These are phyloP conservation scores for Thielaviopsis punctulata DNA, from an alignment of 2,329 filamentous ascomycete species.

Conservation along the genomic window DNA sequence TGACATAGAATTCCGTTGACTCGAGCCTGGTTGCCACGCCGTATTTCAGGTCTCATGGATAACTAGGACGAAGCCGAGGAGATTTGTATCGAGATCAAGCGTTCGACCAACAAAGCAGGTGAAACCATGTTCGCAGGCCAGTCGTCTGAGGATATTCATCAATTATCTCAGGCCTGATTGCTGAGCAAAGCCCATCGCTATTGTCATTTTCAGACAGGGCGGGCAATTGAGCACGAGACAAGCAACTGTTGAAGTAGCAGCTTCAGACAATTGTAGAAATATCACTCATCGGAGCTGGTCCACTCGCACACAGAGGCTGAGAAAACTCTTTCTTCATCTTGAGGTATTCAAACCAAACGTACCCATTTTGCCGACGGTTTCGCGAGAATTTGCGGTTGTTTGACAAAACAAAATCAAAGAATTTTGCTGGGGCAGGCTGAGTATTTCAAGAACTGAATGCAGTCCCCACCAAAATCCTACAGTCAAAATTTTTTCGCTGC, in stretches of 20 bases:
- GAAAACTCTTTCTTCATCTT: constrained; percentile 13
- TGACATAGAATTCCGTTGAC: constrained; percentile 12
- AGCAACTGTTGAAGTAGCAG: neutral
- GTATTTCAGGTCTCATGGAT: constrained; percentile 8
- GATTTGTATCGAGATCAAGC: constrained; percentile 1
- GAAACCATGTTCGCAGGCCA: constrained; percentile 12
- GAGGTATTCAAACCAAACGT: constrained; percentile 10
- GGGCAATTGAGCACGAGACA: neutral
- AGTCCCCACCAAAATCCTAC: neutral
- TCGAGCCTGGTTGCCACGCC: constrained; percentile 11
- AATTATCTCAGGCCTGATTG: neutral
- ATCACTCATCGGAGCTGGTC: constrained; percentile 16
- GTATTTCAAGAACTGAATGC: neutral
- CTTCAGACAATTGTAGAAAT: neutral
- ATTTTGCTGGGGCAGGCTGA: neutral
- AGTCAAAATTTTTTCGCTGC: constrained; percentile 2
- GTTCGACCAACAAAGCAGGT: constrained; percentile 5
- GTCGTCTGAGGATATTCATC: neutral
- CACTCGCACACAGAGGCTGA: constrained; percentile 35
- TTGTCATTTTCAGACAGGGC: neutral
- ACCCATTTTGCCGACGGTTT: constrained; percentile 12
- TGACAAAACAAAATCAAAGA: constrained; percentile 3
- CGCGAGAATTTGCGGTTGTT: constrained; percentile 10
- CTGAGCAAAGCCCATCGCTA: neutral
- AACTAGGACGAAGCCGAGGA: neutral